Evolutionary conservation across 176 grass and related monocot genomes (phyloP).

Genomic region (Leersia perrieri): DNA sequence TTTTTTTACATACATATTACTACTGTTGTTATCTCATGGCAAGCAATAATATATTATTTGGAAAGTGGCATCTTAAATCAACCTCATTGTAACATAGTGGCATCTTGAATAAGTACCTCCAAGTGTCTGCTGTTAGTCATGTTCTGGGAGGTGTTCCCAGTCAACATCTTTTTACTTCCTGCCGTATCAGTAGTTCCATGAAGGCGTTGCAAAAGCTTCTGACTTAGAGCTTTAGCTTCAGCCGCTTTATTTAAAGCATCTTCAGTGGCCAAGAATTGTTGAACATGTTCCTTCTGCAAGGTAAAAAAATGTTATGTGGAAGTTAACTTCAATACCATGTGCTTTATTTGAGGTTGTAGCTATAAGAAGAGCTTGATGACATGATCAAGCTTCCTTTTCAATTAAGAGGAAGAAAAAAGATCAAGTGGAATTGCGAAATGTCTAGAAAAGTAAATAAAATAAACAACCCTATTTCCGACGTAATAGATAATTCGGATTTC

Average conservation of each 20-base stretch:
- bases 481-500: conserved; percentile 7
- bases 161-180: conserved; percentile 56
- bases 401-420: background rate
- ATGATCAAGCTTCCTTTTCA: background rate
- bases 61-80: background rate
- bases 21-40: conserved; percentile 6
- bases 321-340: conserved; percentile 35
- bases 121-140: conserved; percentile 68
- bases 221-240: conserved; percentile 86
- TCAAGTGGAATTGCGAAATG: background rate
- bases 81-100: conserved; percentile 3
- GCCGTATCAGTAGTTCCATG: conserved; percentile 61
- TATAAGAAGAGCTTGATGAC: conserved; percentile 6
- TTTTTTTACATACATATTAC: conserved; percentile 2
- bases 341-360: background rate
- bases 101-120: conserved; percentile 59
- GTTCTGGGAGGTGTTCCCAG: conserved; percentile 64
- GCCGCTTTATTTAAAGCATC: conserved; percentile 99
- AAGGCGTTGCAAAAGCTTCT: conserved; percentile 88
- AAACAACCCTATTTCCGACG: background rate
- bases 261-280: conserved; percentile 97
- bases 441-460: background rate
- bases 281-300: conserved; percentile 98
- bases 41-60: conserved; percentile 5
- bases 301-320: conserved; percentile 32